Conservation (phyloP, 352 stramenopile species). For the Thraustochytrium striatum region DNA sequence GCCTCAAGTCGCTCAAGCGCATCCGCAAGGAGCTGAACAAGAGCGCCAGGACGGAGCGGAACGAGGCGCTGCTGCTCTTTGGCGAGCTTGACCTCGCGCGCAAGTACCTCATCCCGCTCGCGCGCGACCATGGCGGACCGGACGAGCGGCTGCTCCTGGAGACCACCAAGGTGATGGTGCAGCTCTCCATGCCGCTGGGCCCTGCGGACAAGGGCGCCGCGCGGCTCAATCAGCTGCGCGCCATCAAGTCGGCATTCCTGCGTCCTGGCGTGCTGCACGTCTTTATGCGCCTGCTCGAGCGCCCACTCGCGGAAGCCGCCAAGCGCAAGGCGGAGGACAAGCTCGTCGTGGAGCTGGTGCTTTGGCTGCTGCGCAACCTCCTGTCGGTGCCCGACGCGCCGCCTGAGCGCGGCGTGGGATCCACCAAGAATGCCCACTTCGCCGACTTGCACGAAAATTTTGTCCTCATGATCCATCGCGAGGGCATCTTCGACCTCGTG, state of each 20-base stretch:
- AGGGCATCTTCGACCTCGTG: slow-evolving; percentile 30
- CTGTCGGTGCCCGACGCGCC: slow-evolving; percentile 17
- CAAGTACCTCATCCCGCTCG: slow-evolving; percentile 23
- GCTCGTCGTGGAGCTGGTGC: slow-evolving; percentile 28
- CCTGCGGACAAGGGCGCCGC: slow-evolving; percentile 3
- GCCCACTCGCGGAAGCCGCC: not conserved
- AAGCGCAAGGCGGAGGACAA: slow-evolving; percentile 14
- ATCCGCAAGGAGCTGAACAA: slow-evolving; percentile 39
- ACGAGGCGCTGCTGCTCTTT: slow-evolving; percentile 6
- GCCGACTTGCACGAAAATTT: slow-evolving; percentile 24
- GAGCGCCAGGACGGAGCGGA: not conserved
- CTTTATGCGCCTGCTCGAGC: slow-evolving; percentile 39
- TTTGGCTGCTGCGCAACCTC: slow-evolving; percentile 39
- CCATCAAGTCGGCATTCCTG: slow-evolving; percentile 15
- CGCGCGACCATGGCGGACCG: not conserved
- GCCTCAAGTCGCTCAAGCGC: slow-evolving; percentile 36
- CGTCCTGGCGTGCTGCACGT: not conserved
- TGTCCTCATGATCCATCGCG: slow-evolving; percentile 22
- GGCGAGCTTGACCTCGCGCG: slow-evolving; percentile 9
- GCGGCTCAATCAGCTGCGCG: slow-evolving; percentile 11
- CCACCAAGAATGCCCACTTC: slow-evolving; percentile 30
- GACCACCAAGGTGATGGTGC: slow-evolving; percentile 18
- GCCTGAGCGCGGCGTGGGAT: not conserved
- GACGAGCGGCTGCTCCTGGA: slow-evolving; percentile 18
- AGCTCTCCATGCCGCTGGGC: slow-evolving; percentile 35